A percentile compares a stretch with the other conserved stretches of the same genome.
phyloP scores from a whole-genome alignment of 1,139 yeast species.

The Hansenula sp. region DNA sequence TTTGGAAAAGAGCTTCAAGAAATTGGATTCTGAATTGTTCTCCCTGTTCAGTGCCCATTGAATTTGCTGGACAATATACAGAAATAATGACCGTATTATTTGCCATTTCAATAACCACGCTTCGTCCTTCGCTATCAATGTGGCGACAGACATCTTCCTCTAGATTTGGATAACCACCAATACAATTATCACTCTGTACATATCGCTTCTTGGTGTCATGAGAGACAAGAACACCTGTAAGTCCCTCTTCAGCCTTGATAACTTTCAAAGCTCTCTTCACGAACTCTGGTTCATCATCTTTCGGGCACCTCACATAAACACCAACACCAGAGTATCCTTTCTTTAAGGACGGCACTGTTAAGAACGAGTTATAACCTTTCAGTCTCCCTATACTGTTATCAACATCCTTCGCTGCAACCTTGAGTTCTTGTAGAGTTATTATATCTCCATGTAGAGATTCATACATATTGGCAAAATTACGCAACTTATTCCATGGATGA shows the following conservation, averaged over 20 bases:
- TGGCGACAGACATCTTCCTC: constrained; percentile 36
- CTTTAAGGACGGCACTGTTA: constrained; percentile 59
- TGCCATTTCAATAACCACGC: constrained; percentile 69
- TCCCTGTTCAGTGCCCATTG: constrained; percentile 66
- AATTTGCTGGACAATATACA: constrained; percentile 91
- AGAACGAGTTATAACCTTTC: constrained; percentile 56
- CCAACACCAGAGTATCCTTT: constrained; percentile 95
- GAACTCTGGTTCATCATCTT: constrained; percentile 32
- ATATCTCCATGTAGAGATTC: constrained; percentile 63
- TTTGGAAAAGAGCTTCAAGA: constrained; percentile 48
- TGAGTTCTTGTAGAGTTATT: constrained; percentile 80
- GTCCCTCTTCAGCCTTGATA: constrained; percentile 81
- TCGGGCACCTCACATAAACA: constrained; percentile 61
- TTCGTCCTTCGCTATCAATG: constrained; percentile 82
- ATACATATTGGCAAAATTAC: constrained; percentile 48
- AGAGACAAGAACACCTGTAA: constrained; percentile 60
- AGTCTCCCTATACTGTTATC: constrained; percentile 50
- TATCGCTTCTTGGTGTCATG: constrained; percentile 20
- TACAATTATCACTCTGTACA: constrained; percentile 27
- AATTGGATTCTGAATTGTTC: constrained; percentile 57
- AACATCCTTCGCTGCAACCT: constrained; percentile 50
- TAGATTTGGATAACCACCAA: constrained; percentile 70
- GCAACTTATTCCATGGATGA: constrained; percentile 70
- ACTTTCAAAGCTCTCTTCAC: constrained; percentile 43
- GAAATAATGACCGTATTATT: constrained; percentile 59